Base-by-base conservation (phyloP, 2,329 filamentous ascomycete species). In the Xylaria sp. region DNA sequence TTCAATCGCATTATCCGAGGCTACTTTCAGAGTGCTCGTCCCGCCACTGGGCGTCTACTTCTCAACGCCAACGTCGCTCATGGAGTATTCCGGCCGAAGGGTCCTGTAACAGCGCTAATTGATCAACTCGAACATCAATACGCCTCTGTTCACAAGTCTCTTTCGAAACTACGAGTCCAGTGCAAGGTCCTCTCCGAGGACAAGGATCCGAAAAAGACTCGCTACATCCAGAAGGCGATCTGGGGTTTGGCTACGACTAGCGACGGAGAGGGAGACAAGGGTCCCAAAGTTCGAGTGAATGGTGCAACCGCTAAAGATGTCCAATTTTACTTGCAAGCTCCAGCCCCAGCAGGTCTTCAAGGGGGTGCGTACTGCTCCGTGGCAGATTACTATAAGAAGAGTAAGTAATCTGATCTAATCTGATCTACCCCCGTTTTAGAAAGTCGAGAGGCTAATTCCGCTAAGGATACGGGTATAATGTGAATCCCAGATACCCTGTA, bases 41-140 rank as follows among this genome's bases (percentile, higher is more conserved):
- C 83, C 0, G 81, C 81, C 0, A 87, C 84, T 0, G 84, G 83
- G 2, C 77, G 83, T 0, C 68, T 87, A 1, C 77, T 87, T 0
- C 73, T 87, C 25, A 87, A 87, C 63, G 77, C 78, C 49, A 87
- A 87, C 59, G 80, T 85, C 9, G 82, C 82, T 0, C 81, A 86
- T 64, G 82, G 80, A 2, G 78, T 85, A 17, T 87, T 87, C 71
- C 81, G 79, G 11, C 70, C 75, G 3, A 66, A 73, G 2, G 78
- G 81, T 1, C 63, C 61, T 0, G 65, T 84, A 2, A 66, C 68
- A 0, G 63, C 75, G 0, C 65, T 83, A 4, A 78, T 81, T 23
- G 38, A 64, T 2, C 45, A 57, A 21, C 67, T 47, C 33, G 46
- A 58, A 8, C 28, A 61, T 9, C 47, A 51, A 7, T 38, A 63